Evolutionary conservation across 495 filamentous ascomycete genomes (phyloP), one percentile per base, ranked within the genome.

Genomic region (Venustampulla echinocandica): DNA sequence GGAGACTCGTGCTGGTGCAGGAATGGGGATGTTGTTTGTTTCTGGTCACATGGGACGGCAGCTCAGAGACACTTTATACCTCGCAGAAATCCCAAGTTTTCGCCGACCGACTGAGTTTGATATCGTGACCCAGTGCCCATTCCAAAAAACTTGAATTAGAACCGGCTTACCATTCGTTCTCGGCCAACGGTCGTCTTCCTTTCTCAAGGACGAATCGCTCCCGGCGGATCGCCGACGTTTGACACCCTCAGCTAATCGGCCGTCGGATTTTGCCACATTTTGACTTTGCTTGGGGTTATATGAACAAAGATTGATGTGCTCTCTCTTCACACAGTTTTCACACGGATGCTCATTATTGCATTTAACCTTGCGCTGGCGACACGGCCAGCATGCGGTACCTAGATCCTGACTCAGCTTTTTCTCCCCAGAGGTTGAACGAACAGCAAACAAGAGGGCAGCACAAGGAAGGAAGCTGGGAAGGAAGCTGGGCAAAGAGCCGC

Each of bases 261-360:
- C 61, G 4, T 58, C 56, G 36, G 60, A 70, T 35, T 68, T 67
- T 30, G 72, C 66, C 44, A 74, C 71, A 38, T 80, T 76, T 14
- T 30, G 27, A n/a, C n/a, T n/a, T 30, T 74, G 70, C 49, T 83
- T 82, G 1, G 80, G 79, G 59, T 83, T 82, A 62, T 84, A 85
- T 11, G 79, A 82, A 54, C 82, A 86, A 23, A 86, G 69, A 58
- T 79, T 73, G 6, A 80, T 73, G 58, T 86, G 81, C 47, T 84
- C 80, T 49, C 82, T 71, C 67, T 84, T 84, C 53, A 83, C 73
- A 55, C 82, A 86, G 27, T 82, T 80, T 55, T 84, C 78, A 59
- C 82, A 86, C 1, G 82, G 82, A 36, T 79, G 69, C 44, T 82
- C 79, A 54, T 82, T 81, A 61, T 84, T 80, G 57, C 82, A 86